phyloP scores from a whole-genome alignment of 1,284 basidiomycete species.

The Trichosporon faecale region DNA sequence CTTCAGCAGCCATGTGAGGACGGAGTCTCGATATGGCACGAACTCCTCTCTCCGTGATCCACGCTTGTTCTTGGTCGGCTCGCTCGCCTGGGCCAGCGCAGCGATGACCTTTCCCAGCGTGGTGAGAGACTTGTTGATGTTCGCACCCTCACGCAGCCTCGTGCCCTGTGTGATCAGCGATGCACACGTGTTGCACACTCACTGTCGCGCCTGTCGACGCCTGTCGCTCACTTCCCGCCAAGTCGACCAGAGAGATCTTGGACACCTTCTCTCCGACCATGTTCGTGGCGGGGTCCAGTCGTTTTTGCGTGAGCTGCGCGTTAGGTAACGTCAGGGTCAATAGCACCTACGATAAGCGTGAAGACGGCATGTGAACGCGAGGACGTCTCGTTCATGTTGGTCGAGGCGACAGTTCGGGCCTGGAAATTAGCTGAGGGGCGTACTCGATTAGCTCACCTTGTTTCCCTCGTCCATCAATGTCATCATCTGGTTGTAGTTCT shows the following conservation, averaged over 20 bases:
- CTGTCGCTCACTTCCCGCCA: conserved; percentile 95
- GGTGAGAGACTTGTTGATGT: conserved; percentile 97
- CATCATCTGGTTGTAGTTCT: conserved; percentile 92
- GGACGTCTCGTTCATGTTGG: conserved; percentile 99
- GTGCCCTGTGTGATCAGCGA: conserved; percentile 57
- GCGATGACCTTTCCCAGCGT: conserved; percentile 97
- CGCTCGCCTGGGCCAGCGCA: conserved; percentile 74
- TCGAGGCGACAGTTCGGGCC: conserved; percentile 93
- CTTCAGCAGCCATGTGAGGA: conserved; percentile 95
- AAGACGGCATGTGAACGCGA: conserved; percentile 98
- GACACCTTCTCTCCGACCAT: conserved; percentile 95
- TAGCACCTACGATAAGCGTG: conserved; percentile 64
- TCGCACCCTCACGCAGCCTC: conserved; percentile 90
- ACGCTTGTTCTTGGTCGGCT: conserved; percentile 56
- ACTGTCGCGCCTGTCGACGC: conserved; percentile 92
- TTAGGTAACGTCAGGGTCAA: conserved; percentile 9
- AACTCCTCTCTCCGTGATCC: conserved; percentile 88
- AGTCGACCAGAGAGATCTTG: conserved; percentile 87
- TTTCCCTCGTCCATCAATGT: conserved; percentile 99
- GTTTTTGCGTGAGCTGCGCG: conserved; percentile 72
- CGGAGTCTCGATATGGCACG: conserved; percentile 90
- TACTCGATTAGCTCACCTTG: conserved; percentile 57
- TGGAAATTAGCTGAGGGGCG: conserved; percentile 18
- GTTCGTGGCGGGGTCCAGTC: conserved; percentile 73
- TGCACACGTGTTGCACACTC: not conserved